These are phyloP conservation scores for Sugiyamaella lignohabitans DNA, from an alignment of 805 yeast genomes.

Conservation along the genomic window DNA sequence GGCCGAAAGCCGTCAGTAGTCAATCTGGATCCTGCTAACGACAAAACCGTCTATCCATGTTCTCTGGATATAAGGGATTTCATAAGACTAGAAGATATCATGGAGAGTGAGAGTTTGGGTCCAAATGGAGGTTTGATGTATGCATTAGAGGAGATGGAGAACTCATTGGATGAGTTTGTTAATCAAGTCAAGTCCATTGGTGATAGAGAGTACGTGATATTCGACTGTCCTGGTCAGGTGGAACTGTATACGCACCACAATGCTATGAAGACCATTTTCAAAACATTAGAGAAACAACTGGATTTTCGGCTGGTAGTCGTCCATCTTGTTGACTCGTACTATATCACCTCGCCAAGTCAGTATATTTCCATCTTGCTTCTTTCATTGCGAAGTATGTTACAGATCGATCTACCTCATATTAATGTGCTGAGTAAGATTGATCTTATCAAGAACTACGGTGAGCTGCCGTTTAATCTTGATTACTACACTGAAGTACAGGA, in stretches of 20 bases:
- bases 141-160: constrained; percentile 66
- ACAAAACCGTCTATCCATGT: constrained; percentile 59
- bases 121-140: constrained; percentile 89
- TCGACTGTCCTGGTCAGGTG: constrained; percentile 95
- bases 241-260: constrained; percentile 89
- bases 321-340: constrained; percentile 74
- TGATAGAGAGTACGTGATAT: constrained; percentile 56
- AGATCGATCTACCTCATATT: constrained; percentile 85
- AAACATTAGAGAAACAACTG: constrained; percentile 51
- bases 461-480: constrained; percentile 68
- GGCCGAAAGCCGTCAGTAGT: constrained; percentile 83
- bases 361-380: constrained; percentile 75
- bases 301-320: constrained; percentile 69
- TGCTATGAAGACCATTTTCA: constrained; percentile 63
- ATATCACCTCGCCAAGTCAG: constrained; percentile 79
- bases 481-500: constrained; percentile 93
- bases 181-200: constrained; percentile 52
- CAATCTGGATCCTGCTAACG: constrained; percentile 92
- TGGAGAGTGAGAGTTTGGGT: constrained; percentile 65
- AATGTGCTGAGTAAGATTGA: constrained; percentile 93
- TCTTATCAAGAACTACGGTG: constrained; percentile 66
- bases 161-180: constrained; percentile 52
- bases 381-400: constrained; percentile 86
- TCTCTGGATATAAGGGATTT: constrained; percentile 74
- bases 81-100: constrained; percentile 67